Conservation (phyloP, 176 grass and related monocot genomes). For the Elaeis guineensis region DNA sequence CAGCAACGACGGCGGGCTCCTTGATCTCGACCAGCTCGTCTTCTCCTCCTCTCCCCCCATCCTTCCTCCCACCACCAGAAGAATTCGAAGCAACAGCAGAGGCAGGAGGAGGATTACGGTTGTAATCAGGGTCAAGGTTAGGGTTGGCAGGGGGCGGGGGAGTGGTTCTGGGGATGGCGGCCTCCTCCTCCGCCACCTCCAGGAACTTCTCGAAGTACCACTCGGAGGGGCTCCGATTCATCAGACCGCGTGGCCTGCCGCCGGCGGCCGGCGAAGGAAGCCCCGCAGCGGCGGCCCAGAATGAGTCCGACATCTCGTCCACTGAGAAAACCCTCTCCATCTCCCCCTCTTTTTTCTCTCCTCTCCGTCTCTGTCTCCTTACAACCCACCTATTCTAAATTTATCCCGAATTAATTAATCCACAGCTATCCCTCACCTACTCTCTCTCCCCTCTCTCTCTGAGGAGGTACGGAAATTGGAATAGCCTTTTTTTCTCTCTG, state of each 20-base stretch:
- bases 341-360: background rate
- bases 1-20: constrained; percentile 11
- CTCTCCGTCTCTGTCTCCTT: constrained; percentile 5
- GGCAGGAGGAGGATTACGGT: background rate
- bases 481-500: too few species aligned
- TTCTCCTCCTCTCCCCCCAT: background rate
- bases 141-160: background rate
- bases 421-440: too few species aligned
- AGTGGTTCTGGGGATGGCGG: background rate
- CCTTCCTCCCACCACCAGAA: background rate
- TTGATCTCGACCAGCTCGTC: constrained; percentile 38
- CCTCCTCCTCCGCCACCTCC: constrained; percentile 10
- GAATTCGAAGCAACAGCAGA: background rate
- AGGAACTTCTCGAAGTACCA: constrained; percentile 37
- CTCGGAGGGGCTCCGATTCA: constrained; percentile 35
- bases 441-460: too few species aligned
- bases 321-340: constrained; percentile 6
- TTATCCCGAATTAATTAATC: too few species aligned
- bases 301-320: constrained; percentile 6
- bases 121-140: background rate
- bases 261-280: background rate
- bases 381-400: too few species aligned
- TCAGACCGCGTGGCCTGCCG: background rate
- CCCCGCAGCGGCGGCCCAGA: background rate
- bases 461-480: too few species aligned